These are phyloP conservation scores for Hsuehochloa calcarea DNA, from an alignment of 176 grass and related monocot species.

Conservation along the genomic window DNA sequence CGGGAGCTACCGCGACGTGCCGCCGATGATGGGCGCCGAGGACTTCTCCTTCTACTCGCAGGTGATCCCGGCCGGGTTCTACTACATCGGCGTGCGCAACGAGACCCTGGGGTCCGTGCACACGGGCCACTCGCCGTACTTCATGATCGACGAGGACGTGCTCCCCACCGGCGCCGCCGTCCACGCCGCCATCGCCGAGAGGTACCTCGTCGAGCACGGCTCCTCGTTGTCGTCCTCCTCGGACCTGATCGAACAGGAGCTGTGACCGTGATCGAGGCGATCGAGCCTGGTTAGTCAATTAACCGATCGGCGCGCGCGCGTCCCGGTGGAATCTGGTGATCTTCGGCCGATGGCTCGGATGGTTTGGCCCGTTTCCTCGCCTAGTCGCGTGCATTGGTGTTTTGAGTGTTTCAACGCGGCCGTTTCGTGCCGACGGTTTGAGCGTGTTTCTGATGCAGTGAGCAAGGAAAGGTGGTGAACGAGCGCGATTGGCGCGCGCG, in stretches of 20 bases:
- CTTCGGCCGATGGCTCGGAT: background rate
- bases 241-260: background rate
- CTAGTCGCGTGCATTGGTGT: background rate
- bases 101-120: slow-evolving; percentile 80
- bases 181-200: slow-evolving; percentile 91
- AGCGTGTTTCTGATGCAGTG: background rate
- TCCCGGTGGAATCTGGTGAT: background rate
- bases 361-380: background rate
- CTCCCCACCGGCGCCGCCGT: slow-evolving; percentile 81
- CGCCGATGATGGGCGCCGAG: slow-evolving; percentile 90
- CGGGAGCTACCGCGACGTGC: slow-evolving; percentile 51
- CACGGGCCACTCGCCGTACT: slow-evolving; percentile 63
- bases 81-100: slow-evolving; percentile 80
- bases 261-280: background rate
- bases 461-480: background rate
- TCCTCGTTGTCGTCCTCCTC: background rate
- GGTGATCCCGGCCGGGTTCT: slow-evolving; percentile 77
- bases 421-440: background rate
- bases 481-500: background rate
- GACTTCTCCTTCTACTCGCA: slow-evolving; percentile 98
- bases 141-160: slow-evolving; percentile 94
- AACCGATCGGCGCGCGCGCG: background rate
- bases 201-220: slow-evolving; percentile 55
- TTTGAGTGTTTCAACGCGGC: background rate
- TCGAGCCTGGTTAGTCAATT: background rate